Evolutionary conservation across 345 rosid genomes (phyloP).

Genomic region (Bruguiera gymnorhiza): DNA sequence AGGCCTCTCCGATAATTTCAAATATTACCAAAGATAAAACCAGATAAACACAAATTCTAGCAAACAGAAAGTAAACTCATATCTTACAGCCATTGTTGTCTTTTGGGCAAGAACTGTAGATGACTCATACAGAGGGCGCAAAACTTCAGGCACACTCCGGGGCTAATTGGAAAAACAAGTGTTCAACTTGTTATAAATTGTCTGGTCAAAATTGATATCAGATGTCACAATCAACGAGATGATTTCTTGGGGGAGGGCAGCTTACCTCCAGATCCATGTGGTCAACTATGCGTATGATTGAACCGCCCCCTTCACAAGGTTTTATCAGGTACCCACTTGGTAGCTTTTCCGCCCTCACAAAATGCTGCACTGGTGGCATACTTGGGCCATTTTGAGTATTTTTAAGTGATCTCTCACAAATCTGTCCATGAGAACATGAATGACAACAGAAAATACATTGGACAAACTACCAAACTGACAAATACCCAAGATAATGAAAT

Average conservation of each 20-base stretch:
- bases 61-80: background rate
- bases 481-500: background rate
- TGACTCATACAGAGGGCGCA: constrained; percentile 93
- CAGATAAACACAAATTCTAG: background rate
- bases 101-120: constrained; percentile 94
- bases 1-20: background rate
- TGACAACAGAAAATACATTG: background rate
- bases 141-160: constrained; percentile 95
- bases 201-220: background rate
- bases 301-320: constrained; percentile 99
- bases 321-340: constrained; percentile 95
- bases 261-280: constrained; percentile 95
- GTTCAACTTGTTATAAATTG: constrained; percentile 2
- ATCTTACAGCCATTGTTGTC: constrained; percentile 90
- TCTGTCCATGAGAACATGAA: constrained; percentile 36
- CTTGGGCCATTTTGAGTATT: constrained; percentile 93
- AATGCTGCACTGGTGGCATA: constrained; percentile 95
- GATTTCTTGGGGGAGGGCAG: background rate
- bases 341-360: constrained; percentile 98
- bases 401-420: constrained; percentile 96
- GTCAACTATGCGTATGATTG: constrained; percentile 92
- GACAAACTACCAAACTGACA: background rate
- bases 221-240: background rate
- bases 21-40: background rate
- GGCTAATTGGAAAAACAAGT: constrained; percentile 51